Percentiles rank a stretch among this genome's conserved stretches.
These are phyloP conservation scores for Quercus mongolica DNA, from an alignment of 306 rosid species.

Conservation along the genomic window DNA sequence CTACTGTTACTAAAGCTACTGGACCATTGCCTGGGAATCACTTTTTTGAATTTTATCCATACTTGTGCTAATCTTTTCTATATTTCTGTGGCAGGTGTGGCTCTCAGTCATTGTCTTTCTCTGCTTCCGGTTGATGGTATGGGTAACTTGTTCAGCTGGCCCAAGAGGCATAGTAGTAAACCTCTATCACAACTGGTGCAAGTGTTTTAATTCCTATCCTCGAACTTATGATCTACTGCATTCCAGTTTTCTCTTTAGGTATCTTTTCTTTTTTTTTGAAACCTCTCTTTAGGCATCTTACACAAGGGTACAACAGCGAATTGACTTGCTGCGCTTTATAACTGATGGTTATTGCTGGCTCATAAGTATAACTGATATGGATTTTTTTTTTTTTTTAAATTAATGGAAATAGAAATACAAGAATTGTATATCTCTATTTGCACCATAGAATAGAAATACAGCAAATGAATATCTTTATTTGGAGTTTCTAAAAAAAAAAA, in stretches of 20 bases:
- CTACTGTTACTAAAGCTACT: too few species aligned
- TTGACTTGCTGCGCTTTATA: background rate
- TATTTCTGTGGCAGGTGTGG: conserved; percentile 54
- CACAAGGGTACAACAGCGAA: conserved; percentile 49
- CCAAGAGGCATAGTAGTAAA: conserved; percentile 66
- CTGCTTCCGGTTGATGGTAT: conserved; percentile 54
- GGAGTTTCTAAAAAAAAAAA: too few species aligned
- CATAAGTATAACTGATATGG: background rate
- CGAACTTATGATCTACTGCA: too few species aligned
- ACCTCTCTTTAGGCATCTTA: conserved; percentile 34
- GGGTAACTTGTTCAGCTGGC: conserved; percentile 62
- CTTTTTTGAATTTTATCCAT: background rate
- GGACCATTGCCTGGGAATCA: too few species aligned
- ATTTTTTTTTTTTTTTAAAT: background rate
- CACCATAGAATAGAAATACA: too few species aligned
- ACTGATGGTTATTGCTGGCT: background rate
- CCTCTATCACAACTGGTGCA: conserved; percentile 13
- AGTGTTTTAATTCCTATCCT: too few species aligned
- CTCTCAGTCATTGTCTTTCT: conserved; percentile 56
- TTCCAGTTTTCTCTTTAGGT: too few species aligned
- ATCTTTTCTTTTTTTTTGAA: too few species aligned
- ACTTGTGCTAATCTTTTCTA: conserved; percentile 22
- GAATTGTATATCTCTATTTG: background rate
- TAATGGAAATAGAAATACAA: background rate
- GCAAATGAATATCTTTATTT: too few species aligned